phyloP scores from a whole-genome alignment of 106 monocot genomes.

The Agapanthus africanus region DNA sequence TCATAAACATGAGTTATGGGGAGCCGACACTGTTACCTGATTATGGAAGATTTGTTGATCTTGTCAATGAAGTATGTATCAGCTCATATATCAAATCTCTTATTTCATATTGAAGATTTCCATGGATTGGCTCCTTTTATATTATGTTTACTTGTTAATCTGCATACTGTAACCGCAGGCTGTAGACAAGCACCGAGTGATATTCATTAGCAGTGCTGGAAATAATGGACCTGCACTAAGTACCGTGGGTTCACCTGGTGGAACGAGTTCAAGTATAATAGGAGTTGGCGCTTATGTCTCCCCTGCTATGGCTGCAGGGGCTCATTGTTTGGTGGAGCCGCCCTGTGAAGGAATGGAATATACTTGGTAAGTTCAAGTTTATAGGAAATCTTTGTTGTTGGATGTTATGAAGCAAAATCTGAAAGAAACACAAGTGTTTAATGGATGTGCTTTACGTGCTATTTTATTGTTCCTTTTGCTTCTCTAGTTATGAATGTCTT shows the following conservation, averaged over 20 bases:
- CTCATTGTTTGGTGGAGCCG: conserved; percentile 85
- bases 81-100: background rate
- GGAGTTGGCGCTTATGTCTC: conserved; percentile 99
- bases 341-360: conserved; percentile 83
- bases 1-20: conserved; percentile 99
- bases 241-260: conserved; percentile 94
- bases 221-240: conserved; percentile 92
- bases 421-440: background rate
- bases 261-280: conserved; percentile 84
- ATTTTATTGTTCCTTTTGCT: background rate
- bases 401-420: background rate
- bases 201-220: conserved; percentile 97
- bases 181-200: conserved; percentile 73
- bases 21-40: conserved; percentile 80
- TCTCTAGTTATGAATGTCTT: too few relatives aligned
- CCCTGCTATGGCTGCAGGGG: conserved; percentile 92
- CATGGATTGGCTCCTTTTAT: background rate
- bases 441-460: background rate
- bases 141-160: background rate
- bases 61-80: conserved; percentile 73
- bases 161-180: conserved; percentile 35
- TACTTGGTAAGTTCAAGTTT: conserved; percentile 58
- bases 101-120: background rate
- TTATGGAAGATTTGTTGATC: conserved; percentile 93
- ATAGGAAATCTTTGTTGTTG: background rate